Evolutionary conservation across 139 green algal genomes (phyloP), one percentile per base, ranked within the genome.

Genomic region (Zygnema circumcarinatum): DNA sequence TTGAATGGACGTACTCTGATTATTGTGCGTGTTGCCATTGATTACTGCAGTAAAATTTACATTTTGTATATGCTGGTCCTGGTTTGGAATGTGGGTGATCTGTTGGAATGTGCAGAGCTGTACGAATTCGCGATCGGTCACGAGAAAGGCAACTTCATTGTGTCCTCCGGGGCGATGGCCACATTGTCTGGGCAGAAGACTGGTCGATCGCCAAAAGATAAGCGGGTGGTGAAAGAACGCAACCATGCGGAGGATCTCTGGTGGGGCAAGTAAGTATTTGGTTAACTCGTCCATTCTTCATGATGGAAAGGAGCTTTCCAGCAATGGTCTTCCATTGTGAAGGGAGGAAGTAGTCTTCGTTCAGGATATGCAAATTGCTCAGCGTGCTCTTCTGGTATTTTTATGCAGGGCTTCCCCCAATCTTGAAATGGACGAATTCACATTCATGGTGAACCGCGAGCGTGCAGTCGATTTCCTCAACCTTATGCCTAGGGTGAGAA

Each of bases 151-250:
- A 82, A 88, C 11, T 94, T 93, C 74, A 96, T 93, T 2, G 1
- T 84, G 7, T 91, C 88, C 38, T 90, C 42, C 11, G 96, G 96
- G 29, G 96, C 96, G 0, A 81, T 98, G 32, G 91, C 93, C 2
- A 94, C 95, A 2, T 88, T 94, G 40, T 96, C 93, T 47, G 95
- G 95, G 29, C 93, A 93, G 47, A 98, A 96, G 92, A 98, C 95
- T 67, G 96, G 96, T 2, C 94, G 96, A 35, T 95, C 90, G 35
- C 96, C 96, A 73, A 94, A 94, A 47, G 96, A 98, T 94, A 98
- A 98, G 94, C 94, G 96, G 62, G 93, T 98, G 11, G 95, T 98
- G 80, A 92, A 94, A 3, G 95, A 98, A 62, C 41, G 25, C 0
- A 62, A 38, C 41, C 42, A 67, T 68, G 33, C 56, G n/a, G 56